A percentile compares a stretch with the other conserved stretches of the same genome.
phyloP scores from a whole-genome alignment of 176 grass and related monocot species.

The Musa schizocarpa region DNA sequence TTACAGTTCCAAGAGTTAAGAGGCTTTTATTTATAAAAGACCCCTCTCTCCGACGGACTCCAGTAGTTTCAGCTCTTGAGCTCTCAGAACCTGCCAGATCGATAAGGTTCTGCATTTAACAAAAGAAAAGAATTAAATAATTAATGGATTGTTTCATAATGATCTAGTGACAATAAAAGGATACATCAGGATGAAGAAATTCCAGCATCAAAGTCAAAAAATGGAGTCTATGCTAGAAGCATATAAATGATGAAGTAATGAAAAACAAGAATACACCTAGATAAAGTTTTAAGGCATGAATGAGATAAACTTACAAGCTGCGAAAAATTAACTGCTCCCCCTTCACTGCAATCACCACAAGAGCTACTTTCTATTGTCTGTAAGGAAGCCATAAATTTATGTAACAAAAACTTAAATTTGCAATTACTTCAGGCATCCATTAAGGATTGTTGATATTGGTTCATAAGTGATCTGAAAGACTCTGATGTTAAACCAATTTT shows the following conservation, averaged over 20 bases:
- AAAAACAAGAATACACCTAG: constrained; percentile 4
- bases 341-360: constrained; percentile 67
- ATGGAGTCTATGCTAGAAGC: neutral
- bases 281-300: neutral
- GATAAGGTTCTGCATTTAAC: constrained; percentile 91
- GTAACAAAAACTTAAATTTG: neutral
- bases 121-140: constrained; percentile 32
- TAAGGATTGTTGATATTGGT: neutral
- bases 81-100: constrained; percentile 99
- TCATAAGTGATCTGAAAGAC: neutral
- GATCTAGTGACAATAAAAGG: neutral
- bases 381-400: constrained; percentile 15
- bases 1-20: constrained; percentile 96
- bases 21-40: constrained; percentile 99
- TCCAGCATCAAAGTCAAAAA: neutral
- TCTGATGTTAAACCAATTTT: neutral
- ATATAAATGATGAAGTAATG: constrained; percentile 15
- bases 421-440: neutral
- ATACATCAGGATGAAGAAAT: neutral
- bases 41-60: constrained; percentile 94
- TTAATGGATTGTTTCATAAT: neutral
- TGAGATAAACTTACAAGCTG: constrained; percentile 64
- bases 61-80: constrained; percentile 95
- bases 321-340: constrained; percentile 82
- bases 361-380: constrained; percentile 98